Conservation (phyloP, 2,329 filamentous ascomycete genomes). For the Fusarium pseudograminearum region DNA sequence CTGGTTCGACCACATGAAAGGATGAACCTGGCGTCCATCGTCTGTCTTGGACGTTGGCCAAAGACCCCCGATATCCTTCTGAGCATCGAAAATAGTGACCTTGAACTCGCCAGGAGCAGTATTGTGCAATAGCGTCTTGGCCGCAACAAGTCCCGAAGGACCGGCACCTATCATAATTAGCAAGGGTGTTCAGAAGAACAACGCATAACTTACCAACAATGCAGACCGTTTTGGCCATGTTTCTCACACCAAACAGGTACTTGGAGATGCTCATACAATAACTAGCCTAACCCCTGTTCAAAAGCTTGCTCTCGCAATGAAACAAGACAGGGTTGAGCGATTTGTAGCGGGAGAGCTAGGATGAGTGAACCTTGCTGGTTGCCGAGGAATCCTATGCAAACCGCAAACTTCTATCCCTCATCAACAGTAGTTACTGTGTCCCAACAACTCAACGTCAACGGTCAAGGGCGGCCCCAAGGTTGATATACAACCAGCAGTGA, state of each 20-base stretch:
- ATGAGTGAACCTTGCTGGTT: background rate
- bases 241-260: conserved; percentile 24
- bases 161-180: conserved; percentile 67
- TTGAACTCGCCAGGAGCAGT: conserved; percentile 67
- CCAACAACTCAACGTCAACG: background rate
- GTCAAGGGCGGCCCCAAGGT: background rate
- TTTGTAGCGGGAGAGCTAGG: conserved; percentile 27
- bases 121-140: conserved; percentile 78
- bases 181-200: background rate
- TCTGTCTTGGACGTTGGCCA: conserved; percentile 72
- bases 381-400: background rate
- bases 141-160: conserved; percentile 75
- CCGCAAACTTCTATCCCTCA: background rate
- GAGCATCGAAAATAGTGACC: conserved; percentile 77
- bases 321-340: conserved; percentile 38
- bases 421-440: background rate
- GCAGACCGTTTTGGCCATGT: conserved; percentile 57
- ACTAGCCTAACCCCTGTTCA: conserved; percentile 9
- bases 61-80: conserved; percentile 77
- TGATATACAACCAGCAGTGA: conserved; percentile 20
- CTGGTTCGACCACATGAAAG: conserved; percentile 79
- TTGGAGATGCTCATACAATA: conserved; percentile 40
- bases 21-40: conserved; percentile 66
- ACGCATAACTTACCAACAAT: conserved; percentile 53
- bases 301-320: conserved; percentile 16